phyloP scores from a whole-genome alignment of 768 basidiomycete species.

The Trametopsis cervina region DNA sequence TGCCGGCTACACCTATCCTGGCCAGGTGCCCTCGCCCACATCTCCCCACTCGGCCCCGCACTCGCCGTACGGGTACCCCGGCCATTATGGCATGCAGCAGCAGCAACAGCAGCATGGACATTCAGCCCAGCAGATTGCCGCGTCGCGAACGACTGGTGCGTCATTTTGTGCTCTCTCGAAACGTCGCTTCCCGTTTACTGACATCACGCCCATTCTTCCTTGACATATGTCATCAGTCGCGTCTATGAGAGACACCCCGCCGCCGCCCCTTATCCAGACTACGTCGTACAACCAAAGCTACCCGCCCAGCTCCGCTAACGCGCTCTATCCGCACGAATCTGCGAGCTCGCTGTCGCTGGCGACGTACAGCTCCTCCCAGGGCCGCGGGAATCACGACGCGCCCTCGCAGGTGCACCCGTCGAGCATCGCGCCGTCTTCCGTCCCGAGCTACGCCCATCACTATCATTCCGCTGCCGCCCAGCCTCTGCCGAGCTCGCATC shows the following conservation, averaged over 20 bases:
- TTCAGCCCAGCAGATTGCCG: no score
- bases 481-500: not conserved
- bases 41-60: not conserved
- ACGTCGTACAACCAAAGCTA: not conserved
- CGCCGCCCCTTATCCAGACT: conserved; percentile 6
- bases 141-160: not conserved
- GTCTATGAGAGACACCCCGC: conserved; percentile 3
- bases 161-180: not conserved
- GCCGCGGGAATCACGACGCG: not conserved
- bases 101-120: not conserved
- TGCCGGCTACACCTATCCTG: not conserved
- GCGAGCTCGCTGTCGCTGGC: not conserved
- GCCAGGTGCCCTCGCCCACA: not conserved
- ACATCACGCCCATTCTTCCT: not conserved
- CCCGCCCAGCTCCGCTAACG: not conserved
- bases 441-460: not conserved
- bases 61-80: conserved; percentile 5
- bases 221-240: no score
- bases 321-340: not conserved
- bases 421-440: not conserved
- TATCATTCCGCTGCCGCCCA: not conserved
- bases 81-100: not conserved
- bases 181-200: no score
- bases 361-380: not conserved
- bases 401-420: no score